Evolutionary conservation across 768 basidiomycete species (phyloP).

Genomic region (Phlegmacium glaucopus): DNA sequence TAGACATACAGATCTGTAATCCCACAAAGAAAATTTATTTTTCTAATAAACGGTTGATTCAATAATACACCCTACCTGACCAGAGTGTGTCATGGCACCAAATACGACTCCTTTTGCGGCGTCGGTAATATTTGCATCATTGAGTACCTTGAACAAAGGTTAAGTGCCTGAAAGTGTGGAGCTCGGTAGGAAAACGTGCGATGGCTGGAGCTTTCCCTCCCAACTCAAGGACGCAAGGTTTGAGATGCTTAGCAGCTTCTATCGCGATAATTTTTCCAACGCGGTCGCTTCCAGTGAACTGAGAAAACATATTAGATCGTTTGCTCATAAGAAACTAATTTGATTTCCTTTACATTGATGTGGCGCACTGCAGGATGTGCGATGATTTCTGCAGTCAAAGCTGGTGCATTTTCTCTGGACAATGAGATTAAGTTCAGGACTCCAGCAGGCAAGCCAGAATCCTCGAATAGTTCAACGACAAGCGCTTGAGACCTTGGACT

Average conservation of each 20-base stretch:
- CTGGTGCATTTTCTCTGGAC: conserved; percentile 39
- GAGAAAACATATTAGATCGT: neutral
- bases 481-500: conserved; percentile 46
- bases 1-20: conserved; percentile 51
- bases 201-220: conserved; percentile 53
- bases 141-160: conserved; percentile 34
- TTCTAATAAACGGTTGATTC: too few species aligned
- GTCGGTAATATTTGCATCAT: conserved; percentile 49
- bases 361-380: conserved; percentile 49
- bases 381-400: conserved; percentile 48
- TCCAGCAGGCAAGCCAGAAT: conserved; percentile 59
- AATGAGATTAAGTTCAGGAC: conserved; percentile 55
- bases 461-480: conserved; percentile 43
- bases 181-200: conserved; percentile 25
- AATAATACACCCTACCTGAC: conserved; percentile 24
- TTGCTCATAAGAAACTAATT: neutral
- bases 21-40: neutral
- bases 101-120: conserved; percentile 49
- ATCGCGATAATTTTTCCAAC: conserved; percentile 50
- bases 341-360: conserved; percentile 42
- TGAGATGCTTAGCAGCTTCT: conserved; percentile 53
- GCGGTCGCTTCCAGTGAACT: conserved; percentile 57
- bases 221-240: conserved; percentile 53
- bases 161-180: neutral
- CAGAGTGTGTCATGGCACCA: conserved; percentile 44